These are phyloP conservation scores for Arabis alpina DNA, from an alignment of 345 rosid species.

Conservation along the genomic window DNA sequence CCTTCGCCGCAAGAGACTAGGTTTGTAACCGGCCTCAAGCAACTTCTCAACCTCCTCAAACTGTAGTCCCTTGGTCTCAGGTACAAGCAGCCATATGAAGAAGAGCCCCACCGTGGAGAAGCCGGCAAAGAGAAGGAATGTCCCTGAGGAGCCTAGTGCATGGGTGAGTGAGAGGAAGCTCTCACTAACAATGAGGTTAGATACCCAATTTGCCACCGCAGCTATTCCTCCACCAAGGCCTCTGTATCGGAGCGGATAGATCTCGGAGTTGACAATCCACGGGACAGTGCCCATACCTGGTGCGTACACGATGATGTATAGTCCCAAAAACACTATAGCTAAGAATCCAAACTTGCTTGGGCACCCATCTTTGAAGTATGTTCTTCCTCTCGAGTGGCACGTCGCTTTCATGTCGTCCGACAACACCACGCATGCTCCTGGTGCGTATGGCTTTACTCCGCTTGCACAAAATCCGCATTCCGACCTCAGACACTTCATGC, in stretches of 20 bases:
- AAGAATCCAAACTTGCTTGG: conserved; percentile 80
- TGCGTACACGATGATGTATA: conserved; percentile 70
- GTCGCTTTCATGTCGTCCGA: conserved; percentile 32
- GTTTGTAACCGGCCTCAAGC: conserved; percentile 62
- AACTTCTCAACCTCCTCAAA: conserved; percentile 81
- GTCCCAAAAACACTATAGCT: conserved; percentile 63
- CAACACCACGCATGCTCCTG: conserved; percentile 72
- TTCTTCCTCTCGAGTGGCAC: conserved; percentile 50
- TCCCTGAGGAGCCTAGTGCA: conserved; percentile 60
- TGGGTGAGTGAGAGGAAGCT: conserved; percentile 63
- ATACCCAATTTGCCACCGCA: conserved; percentile 76
- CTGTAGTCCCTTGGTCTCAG: conserved; percentile 83
- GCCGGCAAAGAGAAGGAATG: conserved; percentile 70
- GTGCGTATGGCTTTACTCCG: conserved; percentile 50
- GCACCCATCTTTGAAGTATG: conserved; percentile 68
- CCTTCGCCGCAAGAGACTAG: conserved; percentile 39
- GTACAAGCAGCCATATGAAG: conserved; percentile 68
- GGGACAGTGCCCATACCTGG: conserved; percentile 96
- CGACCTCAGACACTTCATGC: conserved; percentile 67
- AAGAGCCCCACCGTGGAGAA: conserved; percentile 51
- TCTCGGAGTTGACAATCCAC: conserved; percentile 94
- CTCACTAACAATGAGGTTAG: conserved; percentile 71
- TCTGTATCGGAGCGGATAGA: conserved; percentile 79
- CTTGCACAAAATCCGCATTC: conserved; percentile 66
- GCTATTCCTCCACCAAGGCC: conserved; percentile 91